Evolutionary conservation across 495 filamentous ascomycete genomes (phyloP).

Genomic region (Penicillium lagena): DNA sequence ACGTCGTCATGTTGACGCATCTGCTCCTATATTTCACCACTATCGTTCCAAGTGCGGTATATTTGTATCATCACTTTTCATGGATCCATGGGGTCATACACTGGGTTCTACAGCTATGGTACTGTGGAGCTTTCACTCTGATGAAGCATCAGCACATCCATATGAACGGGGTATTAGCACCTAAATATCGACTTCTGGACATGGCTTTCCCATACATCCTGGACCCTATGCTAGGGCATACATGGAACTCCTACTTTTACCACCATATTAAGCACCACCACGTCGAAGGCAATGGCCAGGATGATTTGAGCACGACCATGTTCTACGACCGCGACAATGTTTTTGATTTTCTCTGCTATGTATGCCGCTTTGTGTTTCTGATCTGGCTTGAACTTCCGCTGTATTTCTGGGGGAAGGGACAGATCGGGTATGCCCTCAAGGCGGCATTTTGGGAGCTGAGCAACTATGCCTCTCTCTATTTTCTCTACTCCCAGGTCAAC

Average conservation of each 20-base stretch:
- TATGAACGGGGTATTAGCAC: constrained; percentile 58
- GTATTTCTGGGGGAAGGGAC: constrained; percentile 59
- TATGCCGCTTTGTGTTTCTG: constrained; percentile 64
- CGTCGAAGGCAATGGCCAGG: constrained; percentile 72
- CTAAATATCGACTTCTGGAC: constrained; percentile 47
- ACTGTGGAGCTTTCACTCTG: constrained; percentile 66
- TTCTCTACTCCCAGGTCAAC: constrained; percentile 40
- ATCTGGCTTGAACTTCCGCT: constrained; percentile 68
- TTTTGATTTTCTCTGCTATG: constrained; percentile 58
- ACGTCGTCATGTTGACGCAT: constrained; percentile 74
- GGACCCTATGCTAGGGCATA: constrained; percentile 73
- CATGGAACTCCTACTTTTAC: constrained; percentile 78
- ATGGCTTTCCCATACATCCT: constrained; percentile 61
- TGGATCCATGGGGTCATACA: constrained; percentile 60
- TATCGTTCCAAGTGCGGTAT: constrained; percentile 58
- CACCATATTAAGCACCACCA: constrained; percentile 85
- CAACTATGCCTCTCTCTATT: constrained; percentile 43
- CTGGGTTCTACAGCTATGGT: constrained; percentile 53
- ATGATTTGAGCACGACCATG: constrained; percentile 69
- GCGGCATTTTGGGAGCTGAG: constrained; percentile 50
- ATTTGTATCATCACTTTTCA: constrained; percentile 57
- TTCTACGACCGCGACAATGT: constrained; percentile 67
- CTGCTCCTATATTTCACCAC: constrained; percentile 64
- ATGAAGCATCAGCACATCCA: constrained; percentile 85
- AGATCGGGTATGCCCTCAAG: constrained; percentile 42